These are phyloP conservation scores for Plasmodium ovale DNA, from an alignment of 169 alveolate species.

Conservation along the genomic window DNA sequence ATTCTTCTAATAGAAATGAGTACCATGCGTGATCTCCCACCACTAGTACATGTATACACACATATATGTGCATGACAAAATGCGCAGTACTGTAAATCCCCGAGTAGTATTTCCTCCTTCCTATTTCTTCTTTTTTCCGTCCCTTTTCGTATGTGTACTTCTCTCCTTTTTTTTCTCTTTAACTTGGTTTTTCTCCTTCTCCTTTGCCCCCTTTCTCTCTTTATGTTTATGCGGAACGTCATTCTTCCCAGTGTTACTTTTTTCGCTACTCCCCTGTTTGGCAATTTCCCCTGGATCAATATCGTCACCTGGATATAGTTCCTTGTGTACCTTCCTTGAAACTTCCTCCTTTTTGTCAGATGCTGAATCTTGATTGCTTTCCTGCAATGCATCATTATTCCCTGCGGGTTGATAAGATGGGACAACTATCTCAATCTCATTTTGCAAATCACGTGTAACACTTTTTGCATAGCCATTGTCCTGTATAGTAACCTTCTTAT, in stretches of 20 bases:
- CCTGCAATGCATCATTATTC: too few relatives aligned
- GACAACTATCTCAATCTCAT: not conserved
- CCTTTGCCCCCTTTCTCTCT: slow-evolving; percentile 1
- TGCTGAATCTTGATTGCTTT: too few relatives aligned
- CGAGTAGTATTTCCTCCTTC: not conserved
- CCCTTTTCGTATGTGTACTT: not conserved
- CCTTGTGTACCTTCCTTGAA: too few relatives aligned
- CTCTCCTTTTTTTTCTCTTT: slow-evolving; percentile 15
- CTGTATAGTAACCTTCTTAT: slow-evolving; percentile 40
- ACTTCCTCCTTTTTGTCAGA: too few relatives aligned
- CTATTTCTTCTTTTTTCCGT: not conserved
- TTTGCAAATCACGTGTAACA: not conserved
- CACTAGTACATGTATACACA: too few relatives aligned
- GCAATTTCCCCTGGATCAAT: too few relatives aligned
- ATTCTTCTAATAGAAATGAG: too few relatives aligned
- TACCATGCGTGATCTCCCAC: too few relatives aligned
- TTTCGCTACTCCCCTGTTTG: not conserved
- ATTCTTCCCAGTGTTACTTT: not conserved
- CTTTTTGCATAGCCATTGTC: slow-evolving; percentile 11
- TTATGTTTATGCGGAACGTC: not conserved
- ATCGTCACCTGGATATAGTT: too few relatives aligned
- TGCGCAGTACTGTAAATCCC: too few relatives aligned
- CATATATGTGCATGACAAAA: too few relatives aligned
- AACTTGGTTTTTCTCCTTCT: slow-evolving; percentile 4
- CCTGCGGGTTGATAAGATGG: too few relatives aligned